phyloP scores from a whole-genome alignment of 192 early-diverging fungal genomes.

The Coemansia sp. region DNA sequence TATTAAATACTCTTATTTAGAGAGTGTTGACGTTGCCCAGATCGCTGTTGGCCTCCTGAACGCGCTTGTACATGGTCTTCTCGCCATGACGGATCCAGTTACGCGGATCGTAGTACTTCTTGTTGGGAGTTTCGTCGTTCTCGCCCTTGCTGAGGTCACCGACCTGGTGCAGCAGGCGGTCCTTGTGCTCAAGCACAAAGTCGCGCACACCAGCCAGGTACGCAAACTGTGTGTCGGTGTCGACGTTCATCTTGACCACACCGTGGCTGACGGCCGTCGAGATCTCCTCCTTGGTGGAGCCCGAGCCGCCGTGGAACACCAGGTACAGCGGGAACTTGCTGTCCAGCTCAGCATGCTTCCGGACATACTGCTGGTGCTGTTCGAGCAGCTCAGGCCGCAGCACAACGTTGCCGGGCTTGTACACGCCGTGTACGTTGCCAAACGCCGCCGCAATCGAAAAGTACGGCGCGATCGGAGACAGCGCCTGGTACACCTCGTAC shows the following conservation, averaged over 20 bases:
- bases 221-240: slow-evolving; percentile 98
- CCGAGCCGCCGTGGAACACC: slow-evolving; percentile 98
- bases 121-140: slow-evolving; percentile 87
- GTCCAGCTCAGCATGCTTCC: slow-evolving; percentile 60
- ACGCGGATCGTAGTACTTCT: slow-evolving; percentile 98
- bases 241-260: slow-evolving; percentile 99
- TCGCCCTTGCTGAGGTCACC: slow-evolving; percentile 90
- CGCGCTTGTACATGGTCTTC: slow-evolving; percentile 83
- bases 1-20: slow-evolving; percentile 33
- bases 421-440: slow-evolving; percentile 95
- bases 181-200: slow-evolving; percentile 88
- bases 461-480: slow-evolving; percentile 78
- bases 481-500: slow-evolving; percentile 89
- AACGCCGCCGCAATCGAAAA: slow-evolving; percentile 97
- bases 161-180: slow-evolving; percentile 86
- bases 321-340: slow-evolving; percentile 80
- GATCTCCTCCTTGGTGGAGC: slow-evolving; percentile 78
- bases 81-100: slow-evolving; percentile 89
- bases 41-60: slow-evolving; percentile 74
- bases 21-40: slow-evolving; percentile 70
- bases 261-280: slow-evolving; percentile 75
- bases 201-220: slow-evolving; percentile 86
- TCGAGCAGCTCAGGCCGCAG: slow-evolving; percentile 89
- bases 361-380: slow-evolving; percentile 84
- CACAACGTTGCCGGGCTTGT: slow-evolving; percentile 95